A percentile compares a stretch with the other conserved stretches of the same genome.
These are phyloP conservation scores for Yamadazyma conglobata DNA, from an alignment of 1,139 yeast genomes.

Conservation along the genomic window DNA sequence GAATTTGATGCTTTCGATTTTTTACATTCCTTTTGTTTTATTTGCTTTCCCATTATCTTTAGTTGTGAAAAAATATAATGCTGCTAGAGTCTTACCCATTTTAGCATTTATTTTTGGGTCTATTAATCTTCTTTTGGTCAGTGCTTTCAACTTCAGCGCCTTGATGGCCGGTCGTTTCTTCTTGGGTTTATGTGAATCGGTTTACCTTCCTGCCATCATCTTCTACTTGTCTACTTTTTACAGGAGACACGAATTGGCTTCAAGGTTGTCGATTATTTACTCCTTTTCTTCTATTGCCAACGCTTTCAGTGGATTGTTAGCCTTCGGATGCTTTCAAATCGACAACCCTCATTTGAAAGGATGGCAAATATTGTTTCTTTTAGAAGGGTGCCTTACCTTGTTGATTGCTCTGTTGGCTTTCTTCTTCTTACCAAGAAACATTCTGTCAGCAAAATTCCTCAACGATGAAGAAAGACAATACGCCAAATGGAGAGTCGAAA, in stretches of 20 bases:
- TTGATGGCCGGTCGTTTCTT: slow-evolving; percentile 26
- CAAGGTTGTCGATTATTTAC: slow-evolving; percentile 24
- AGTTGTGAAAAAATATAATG: slow-evolving; percentile 26
- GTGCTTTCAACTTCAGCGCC: slow-evolving; percentile 22
- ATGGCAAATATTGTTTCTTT: slow-evolving; percentile 63
- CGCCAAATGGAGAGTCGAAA: slow-evolving; percentile 23
- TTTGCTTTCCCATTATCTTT: slow-evolving; percentile 35
- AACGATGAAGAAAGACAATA: slow-evolving; percentile 24
- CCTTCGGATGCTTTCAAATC: slow-evolving; percentile 26
- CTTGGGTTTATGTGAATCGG: slow-evolving; percentile 28
- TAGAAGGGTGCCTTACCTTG: slow-evolving; percentile 61
- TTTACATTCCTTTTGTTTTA: slow-evolving; percentile 29
- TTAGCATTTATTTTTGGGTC: slow-evolving; percentile 29
- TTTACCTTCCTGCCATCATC: slow-evolving; percentile 27
- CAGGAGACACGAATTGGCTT: slow-evolving; percentile 24
- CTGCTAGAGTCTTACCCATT: slow-evolving; percentile 28
- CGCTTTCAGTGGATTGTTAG: slow-evolving; percentile 25
- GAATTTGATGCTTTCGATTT: slow-evolving; percentile 28
- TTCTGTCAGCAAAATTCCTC: slow-evolving; percentile 25
- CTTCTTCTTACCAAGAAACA: slow-evolving; percentile 24
- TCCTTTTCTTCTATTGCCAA: slow-evolving; percentile 26
- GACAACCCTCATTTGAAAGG: slow-evolving; percentile 32
- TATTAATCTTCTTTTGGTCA: slow-evolving; percentile 22
- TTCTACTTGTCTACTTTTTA: slow-evolving; percentile 30
- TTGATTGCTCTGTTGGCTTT: slow-evolving; percentile 49